Evolutionary conservation across 2,329 filamentous ascomycete genomes (phyloP).

Genomic region (Verticillium alfalfae): DNA sequence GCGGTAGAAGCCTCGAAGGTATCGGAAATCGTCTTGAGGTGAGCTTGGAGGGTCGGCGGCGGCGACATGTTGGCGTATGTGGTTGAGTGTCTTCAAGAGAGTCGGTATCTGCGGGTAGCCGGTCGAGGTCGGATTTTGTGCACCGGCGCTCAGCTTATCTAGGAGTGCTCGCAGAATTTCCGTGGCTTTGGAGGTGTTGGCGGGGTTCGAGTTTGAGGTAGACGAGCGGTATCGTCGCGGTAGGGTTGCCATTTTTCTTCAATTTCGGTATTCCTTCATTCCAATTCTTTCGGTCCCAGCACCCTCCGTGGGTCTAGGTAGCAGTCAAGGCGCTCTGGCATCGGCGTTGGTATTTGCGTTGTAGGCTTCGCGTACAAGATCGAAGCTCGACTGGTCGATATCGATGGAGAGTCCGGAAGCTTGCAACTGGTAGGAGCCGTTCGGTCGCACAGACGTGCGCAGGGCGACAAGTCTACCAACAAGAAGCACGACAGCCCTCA

Average conservation of each 20-base stretch:
- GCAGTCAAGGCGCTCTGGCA: conserved; percentile 8
- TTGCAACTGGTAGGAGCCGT: neutral
- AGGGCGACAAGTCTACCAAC: neutral
- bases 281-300: conserved; percentile 16
- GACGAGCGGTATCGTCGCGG: conserved; percentile 58
- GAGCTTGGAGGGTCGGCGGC: conserved; percentile 38
- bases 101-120: conserved; percentile 43
- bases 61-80: conserved; percentile 59
- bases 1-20: conserved; percentile 71
- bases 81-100: conserved; percentile 52
- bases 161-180: conserved; percentile 53
- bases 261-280: conserved; percentile 6
- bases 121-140: conserved; percentile 21
- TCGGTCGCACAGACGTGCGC: neutral
- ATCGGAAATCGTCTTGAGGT: conserved; percentile 76
- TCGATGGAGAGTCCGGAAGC: neutral
- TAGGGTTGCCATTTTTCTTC: conserved; percentile 41
- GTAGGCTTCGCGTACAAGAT: neutral
- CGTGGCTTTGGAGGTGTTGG: conserved; percentile 53
- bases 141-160: conserved; percentile 33
- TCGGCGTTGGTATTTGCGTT: conserved; percentile 7
- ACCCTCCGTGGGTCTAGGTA: conserved; percentile 27
- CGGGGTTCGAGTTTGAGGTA: conserved; percentile 53
- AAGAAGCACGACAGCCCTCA: neutral
- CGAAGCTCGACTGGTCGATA: neutral